Conservation (phyloP, 352 stramenopile genomes). For the Phytophthora sp. region DNA sequence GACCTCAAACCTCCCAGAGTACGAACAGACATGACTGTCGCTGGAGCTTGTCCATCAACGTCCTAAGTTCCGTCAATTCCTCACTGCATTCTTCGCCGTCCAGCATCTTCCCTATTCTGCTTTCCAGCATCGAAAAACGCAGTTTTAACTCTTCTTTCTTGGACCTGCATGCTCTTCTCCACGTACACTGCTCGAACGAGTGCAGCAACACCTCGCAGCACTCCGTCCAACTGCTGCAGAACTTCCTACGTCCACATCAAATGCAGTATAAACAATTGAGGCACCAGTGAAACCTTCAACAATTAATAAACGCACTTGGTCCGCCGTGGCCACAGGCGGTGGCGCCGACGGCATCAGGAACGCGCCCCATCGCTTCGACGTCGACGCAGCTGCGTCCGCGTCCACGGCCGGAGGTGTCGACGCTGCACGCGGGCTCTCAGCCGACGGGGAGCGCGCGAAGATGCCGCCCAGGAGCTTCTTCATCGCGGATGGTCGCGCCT, state of each 20-base stretch:
- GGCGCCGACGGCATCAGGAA: slow-evolving; percentile 20
- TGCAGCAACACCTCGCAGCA: slow-evolving; percentile 52
- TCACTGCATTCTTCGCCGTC: slow-evolving; percentile 32
- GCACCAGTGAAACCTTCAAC: too few species aligned
- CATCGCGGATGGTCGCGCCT: slow-evolving; percentile 35
- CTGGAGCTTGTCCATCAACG: slow-evolving; percentile 46
- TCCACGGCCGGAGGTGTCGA: neutral
- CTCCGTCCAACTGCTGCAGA: slow-evolving; percentile 59
- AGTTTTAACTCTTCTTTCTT: slow-evolving; percentile 51
- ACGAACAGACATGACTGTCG: slow-evolving; percentile 61
- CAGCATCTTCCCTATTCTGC: slow-evolving; percentile 58
- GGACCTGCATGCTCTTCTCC: neutral
- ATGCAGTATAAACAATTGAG: neutral
- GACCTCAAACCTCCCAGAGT: too few species aligned
- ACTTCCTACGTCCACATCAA: slow-evolving; percentile 37
- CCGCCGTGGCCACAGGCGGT: neutral
- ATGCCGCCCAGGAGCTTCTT: slow-evolving; percentile 75
- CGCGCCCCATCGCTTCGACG: slow-evolving; percentile 14
- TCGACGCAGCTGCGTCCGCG: neutral
- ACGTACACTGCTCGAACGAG: slow-evolving; percentile 67
- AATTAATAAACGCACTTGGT: slow-evolving; percentile 25
- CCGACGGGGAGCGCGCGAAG: slow-evolving; percentile 49
- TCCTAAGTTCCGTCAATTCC: slow-evolving; percentile 51
- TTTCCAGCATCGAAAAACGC: too few species aligned
- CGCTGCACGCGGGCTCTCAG: slow-evolving; percentile 3